Conservation (phyloP, 495 filamentous ascomycete species). For the Podospora sp. region DNA sequence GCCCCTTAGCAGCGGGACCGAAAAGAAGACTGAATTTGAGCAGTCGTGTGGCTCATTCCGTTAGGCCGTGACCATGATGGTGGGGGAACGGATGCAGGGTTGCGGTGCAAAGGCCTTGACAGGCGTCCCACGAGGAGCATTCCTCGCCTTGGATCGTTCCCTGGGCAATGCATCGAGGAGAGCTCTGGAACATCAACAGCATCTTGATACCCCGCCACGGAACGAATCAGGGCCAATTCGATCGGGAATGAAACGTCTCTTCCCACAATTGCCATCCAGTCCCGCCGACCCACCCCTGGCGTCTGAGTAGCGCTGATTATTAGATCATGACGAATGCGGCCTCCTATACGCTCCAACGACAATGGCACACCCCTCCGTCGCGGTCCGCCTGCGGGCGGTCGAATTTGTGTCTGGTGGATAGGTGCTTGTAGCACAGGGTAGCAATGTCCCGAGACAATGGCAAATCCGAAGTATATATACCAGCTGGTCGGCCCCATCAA, state of each 20-base stretch:
- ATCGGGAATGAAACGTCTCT: background rate
- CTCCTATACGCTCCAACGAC: background rate
- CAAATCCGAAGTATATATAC: constrained; percentile 8
- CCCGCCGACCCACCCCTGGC: background rate
- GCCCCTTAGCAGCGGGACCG: background rate
- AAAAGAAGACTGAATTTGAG: background rate
- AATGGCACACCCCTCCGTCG: background rate
- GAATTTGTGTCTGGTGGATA: background rate
- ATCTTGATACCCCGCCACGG: background rate
- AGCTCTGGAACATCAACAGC: background rate
- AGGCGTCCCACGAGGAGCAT: constrained; percentile 5
- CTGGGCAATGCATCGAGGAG: background rate
- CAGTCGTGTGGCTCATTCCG: background rate
- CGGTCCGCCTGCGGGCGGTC: background rate
- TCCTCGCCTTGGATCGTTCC: background rate
- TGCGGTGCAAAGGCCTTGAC: no score
- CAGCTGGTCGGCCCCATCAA: background rate
- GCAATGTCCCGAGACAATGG: background rate
- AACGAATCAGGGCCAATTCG: constrained; percentile 1
- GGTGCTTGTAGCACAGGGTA: constrained; percentile 1
- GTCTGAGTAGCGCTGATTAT: constrained; percentile 31
- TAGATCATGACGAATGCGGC: constrained; percentile 37
- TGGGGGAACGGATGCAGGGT: background rate
- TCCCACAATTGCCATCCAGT: background rate
- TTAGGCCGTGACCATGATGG: background rate